Evolutionary conservation across 148 eudicot species (phyloP).

Genomic region (Persicaria tinctoria): DNA sequence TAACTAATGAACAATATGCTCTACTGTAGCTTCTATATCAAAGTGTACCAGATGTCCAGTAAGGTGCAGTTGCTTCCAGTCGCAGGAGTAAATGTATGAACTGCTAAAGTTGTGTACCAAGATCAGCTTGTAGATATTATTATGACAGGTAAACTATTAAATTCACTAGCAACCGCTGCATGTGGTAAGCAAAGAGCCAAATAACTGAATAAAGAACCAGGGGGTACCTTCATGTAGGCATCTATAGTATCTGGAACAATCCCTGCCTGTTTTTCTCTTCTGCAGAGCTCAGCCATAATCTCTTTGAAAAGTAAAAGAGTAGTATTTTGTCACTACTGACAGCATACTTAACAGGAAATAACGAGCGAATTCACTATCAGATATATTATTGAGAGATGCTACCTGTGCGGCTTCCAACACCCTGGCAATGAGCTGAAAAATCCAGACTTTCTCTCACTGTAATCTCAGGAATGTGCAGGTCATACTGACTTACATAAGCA

Average conservation of each 20-base stretch:
- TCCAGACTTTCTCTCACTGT: conserved; percentile 75
- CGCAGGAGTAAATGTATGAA: background rate
- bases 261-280: conserved; percentile 72
- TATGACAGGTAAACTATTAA: conserved; percentile 33
- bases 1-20: too few species aligned
- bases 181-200: background rate
- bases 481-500: conserved; percentile 66
- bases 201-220: background rate
- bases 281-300: conserved; percentile 47
- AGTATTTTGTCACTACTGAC: background rate
- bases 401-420: conserved; percentile 75
- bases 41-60: too few species aligned
- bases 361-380: background rate
- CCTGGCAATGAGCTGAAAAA: conserved; percentile 77
- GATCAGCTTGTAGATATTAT: background rate
- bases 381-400: background rate
- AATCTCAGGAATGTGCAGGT: conserved; percentile 69
- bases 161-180: conserved; percentile 34
- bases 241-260: conserved; percentile 72
- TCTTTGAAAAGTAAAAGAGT: conserved; percentile 24
- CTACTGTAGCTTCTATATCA: too few species aligned
- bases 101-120: background rate
- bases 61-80: too few species aligned
- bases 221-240: conserved; percentile 72
- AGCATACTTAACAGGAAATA: background rate